These are phyloP conservation scores for Leucosporidium scottii DNA, from an alignment of 768 basidiomycete genomes.

Conservation along the genomic window DNA sequence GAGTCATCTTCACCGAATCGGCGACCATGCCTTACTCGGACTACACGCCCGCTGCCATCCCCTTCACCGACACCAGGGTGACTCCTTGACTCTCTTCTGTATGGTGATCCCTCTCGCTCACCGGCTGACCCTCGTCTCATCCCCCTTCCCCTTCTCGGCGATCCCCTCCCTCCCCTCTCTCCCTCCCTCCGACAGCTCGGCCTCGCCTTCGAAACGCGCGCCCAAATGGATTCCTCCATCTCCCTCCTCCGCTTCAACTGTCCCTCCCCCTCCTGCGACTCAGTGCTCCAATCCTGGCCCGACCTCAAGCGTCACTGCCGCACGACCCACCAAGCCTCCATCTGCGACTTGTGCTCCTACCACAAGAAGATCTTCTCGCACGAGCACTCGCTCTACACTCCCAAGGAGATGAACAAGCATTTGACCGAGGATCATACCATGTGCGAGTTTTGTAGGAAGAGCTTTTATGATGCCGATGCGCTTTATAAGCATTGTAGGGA, in stretches of 20 bases:
- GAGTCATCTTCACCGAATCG: constrained; percentile 24
- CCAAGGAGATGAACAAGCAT: constrained; percentile 16
- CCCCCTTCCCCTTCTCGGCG: neutral
- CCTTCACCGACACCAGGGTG: constrained; percentile 34
- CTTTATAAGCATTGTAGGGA: constrained; percentile 90
- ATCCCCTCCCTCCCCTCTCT: neutral
- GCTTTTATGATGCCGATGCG: constrained; percentile 88
- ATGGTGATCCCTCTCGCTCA: neutral
- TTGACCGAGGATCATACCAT: constrained; percentile 22
- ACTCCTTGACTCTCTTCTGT: neutral
- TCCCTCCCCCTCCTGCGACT: constrained; percentile 66
- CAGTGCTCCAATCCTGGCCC: constrained; percentile 78
- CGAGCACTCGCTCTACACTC: constrained; percentile 77
- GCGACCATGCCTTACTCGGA: constrained; percentile 16
- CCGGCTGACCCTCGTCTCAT: neutral
- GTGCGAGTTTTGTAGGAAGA: constrained; percentile 28
- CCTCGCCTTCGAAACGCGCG: constrained; percentile 79
- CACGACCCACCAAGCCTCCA: constrained; percentile 61
- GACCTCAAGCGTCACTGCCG: constrained; percentile 80
- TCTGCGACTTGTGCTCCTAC: constrained; percentile 84
- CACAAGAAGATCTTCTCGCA: constrained; percentile 92
- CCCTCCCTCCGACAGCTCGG: constrained; percentile 49
- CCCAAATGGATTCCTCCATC: constrained; percentile 91
- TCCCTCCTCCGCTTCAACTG: constrained; percentile 91
- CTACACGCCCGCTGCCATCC: constrained; percentile 25